Conservation (phyloP, 163 green algal genomes). For the Scenedesmus sp. region DNA sequence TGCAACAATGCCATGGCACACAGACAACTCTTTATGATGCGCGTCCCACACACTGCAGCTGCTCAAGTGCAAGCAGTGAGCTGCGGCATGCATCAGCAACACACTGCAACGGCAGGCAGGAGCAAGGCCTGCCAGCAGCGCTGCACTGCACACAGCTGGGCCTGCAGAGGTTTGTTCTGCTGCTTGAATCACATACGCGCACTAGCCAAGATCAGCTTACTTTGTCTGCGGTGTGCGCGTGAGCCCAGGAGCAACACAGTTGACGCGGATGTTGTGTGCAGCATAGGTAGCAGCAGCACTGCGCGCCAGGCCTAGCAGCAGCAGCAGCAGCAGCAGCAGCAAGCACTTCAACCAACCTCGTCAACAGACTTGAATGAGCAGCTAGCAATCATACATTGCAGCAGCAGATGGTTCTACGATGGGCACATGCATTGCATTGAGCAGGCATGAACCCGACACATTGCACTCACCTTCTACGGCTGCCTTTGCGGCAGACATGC, state of each 20-base stretch:
- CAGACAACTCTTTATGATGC: no score
- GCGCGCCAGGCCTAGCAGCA: slow-evolving; percentile 64
- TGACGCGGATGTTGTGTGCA: slow-evolving; percentile 77
- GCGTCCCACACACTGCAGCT: background rate
- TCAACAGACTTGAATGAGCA: no score
- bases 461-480: slow-evolving; percentile 62
- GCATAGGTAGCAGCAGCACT: slow-evolving; percentile 78
- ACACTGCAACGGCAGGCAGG: no score
- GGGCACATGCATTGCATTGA: no score
- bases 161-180: no score
- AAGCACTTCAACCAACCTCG: no score
- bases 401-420: no score
- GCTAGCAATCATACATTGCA: no score
- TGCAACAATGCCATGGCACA: background rate
- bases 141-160: no score
- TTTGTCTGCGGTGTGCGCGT: slow-evolving; percentile 67
- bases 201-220: background rate
- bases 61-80: background rate
- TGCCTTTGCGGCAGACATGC: slow-evolving; percentile 66
- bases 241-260: slow-evolving; percentile 80
- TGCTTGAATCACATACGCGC: no score
- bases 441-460: background rate
- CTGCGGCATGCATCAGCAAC: no score
- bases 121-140: no score
- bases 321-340: background rate